Evolutionary conservation across 2,329 filamentous ascomycete genomes (phyloP), one percentile per base, ranked within the genome.

Genomic region (Exophiala viscosa): DNA sequence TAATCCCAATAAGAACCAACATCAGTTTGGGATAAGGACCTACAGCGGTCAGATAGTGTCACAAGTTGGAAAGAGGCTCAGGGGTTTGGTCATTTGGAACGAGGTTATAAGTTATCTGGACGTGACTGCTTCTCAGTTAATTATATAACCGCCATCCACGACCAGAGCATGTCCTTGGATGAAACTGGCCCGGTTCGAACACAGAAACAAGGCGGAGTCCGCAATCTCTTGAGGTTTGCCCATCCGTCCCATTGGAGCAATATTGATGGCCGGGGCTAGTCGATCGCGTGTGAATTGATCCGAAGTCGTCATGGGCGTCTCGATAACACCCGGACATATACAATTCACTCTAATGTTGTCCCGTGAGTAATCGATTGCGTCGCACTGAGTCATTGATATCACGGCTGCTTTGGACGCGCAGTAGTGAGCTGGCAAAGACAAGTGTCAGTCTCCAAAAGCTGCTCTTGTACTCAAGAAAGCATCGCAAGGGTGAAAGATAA

Each of bases 221-320:
- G 78, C 77, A 2, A 80, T 69, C 54, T 80, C 78, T 11, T 73
- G 70, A 0, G 75, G 70, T 2, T 67, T 70, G 0, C 77, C 78
- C 75, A 79, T 79, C 8, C 78, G 66, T 47, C 66, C 67, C 75
- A 80, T 77, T 0, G 77, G 76, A 1, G 76, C 75, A 34, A 76
- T 77, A 2, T 73, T 62, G 15, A 75, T 66, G 0, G 73, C 73
- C 0, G 73, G 72, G 18, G 60, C 67, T n/a, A 77, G 48, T n/a
- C 67, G 60, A 38, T 71, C 65, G 2, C 62, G 65, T 2, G 73
- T 62, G 47, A 76, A 74, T 4, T 67, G 59, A 2, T 68, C 69
- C 5, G 67, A 64, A 9, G 68, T 74, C 3, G 73, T 74, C 68
- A 78, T 72, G 0, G 73, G 73, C 2, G 76, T 78, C 35, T 72